Conservation (phyloP, 2,329 filamentous ascomycete species). For the Tolypocladium endophyticum region DNA sequence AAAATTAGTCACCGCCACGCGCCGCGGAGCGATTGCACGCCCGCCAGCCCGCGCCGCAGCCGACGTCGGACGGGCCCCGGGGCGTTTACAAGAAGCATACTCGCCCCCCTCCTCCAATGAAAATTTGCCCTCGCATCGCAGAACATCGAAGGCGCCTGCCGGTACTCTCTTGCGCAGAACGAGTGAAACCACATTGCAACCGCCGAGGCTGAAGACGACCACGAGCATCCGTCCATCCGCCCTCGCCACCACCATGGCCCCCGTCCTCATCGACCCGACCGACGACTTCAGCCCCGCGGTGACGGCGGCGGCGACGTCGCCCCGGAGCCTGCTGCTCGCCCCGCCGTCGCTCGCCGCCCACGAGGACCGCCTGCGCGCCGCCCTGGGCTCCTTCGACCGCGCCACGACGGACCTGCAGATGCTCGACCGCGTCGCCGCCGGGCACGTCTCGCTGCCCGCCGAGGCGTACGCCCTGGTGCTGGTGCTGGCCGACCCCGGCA, state of each 20-base stretch:
- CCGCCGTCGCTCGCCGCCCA: constrained; percentile 84
- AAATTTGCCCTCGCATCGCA: not conserved
- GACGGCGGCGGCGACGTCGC: constrained; percentile 10
- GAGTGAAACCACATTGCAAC: not conserved
- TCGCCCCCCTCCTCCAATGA: not conserved
- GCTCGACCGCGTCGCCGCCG: constrained; percentile 83
- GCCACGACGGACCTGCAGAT: constrained; percentile 83
- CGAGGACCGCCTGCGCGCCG: constrained; percentile 61
- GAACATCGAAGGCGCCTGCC: not conserved
- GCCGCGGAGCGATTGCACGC: not conserved
- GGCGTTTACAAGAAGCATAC: not conserved
- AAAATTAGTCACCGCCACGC: not conserved
- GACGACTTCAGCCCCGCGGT: constrained; percentile 36
- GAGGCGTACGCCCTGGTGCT: constrained; percentile 77
- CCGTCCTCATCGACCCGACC: constrained; percentile 44
- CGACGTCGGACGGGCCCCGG: not conserved
- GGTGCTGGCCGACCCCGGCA: constrained; percentile 62
- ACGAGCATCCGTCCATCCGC: not conserved
- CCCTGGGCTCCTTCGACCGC: constrained; percentile 66
- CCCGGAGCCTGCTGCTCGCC: constrained; percentile 71
- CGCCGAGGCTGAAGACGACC: not conserved
- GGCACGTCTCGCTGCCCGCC: constrained; percentile 65
- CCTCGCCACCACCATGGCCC: constrained; percentile 30
- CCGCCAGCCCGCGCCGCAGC: not conserved
- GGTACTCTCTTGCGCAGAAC: not conserved